phyloP scores from a whole-genome alignment of 768 basidiomycete genomes.

The Cubamyces lactineus region DNA sequence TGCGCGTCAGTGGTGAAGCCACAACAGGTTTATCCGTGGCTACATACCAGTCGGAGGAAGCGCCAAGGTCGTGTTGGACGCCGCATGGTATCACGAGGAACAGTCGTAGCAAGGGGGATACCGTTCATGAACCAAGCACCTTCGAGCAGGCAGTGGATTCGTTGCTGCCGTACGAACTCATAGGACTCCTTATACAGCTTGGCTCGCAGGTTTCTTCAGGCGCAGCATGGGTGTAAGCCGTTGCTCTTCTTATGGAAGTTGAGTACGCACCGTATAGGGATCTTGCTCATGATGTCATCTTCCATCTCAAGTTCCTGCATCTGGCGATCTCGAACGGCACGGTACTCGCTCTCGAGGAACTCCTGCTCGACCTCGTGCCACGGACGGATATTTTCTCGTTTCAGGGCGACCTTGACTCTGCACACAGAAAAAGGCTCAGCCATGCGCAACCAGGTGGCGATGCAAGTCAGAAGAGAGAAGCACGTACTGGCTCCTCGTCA shows the following conservation, averaged over 20 bases:
- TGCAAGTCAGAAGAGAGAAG: neutral
- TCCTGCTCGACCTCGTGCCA: constrained; percentile 88
- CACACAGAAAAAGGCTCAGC: constrained; percentile 6
- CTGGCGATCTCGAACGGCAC: constrained; percentile 83
- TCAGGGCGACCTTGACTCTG: constrained; percentile 78
- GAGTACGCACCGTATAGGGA: constrained; percentile 74
- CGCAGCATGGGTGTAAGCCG: neutral
- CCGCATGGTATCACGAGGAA: constrained; percentile 52
- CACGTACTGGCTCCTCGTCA: constrained; percentile 81
- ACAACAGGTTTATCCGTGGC: neutral
- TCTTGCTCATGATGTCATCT: constrained; percentile 84
- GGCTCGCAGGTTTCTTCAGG: constrained; percentile 71
- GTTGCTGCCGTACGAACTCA: constrained; percentile 87
- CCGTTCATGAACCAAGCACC: constrained; percentile 94
- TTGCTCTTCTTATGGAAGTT: neutral
- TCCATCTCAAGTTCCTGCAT: constrained; percentile 89
- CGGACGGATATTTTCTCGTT: constrained; percentile 69
- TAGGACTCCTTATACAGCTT: constrained; percentile 89
- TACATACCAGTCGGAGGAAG: constrained; percentile 77
- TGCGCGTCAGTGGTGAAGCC: neutral
- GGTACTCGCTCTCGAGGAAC: constrained; percentile 82
- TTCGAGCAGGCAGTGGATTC: constrained; percentile 84
- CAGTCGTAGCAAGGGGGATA: constrained; percentile 49
- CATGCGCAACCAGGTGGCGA: neutral
- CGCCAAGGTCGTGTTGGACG: constrained; percentile 75